Conservation (phyloP, 2,329 filamentous ascomycete species). For the Fusarium fujikuroi region DNA sequence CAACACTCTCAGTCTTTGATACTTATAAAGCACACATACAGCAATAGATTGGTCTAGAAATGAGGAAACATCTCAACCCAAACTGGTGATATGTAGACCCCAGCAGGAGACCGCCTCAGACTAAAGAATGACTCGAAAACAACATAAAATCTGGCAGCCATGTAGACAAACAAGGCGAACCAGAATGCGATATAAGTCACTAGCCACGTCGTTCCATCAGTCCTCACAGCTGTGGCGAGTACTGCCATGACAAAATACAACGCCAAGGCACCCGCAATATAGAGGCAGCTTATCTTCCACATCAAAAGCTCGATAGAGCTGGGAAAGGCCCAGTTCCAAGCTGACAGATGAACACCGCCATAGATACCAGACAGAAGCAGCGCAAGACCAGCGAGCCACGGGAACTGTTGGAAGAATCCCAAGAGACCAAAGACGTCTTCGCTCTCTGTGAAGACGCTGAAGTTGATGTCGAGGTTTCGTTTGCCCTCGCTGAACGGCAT, state of each 20-base stretch:
- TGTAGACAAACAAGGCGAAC: not conserved
- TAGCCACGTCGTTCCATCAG: not conserved
- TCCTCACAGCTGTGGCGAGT: not conserved
- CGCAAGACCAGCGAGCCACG: slow-evolving; percentile 5
- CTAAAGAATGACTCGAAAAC: slow-evolving; percentile 7
- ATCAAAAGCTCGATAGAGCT: not conserved
- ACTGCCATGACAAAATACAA: slow-evolving; percentile 1
- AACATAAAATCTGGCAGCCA: not conserved
- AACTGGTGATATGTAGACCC: not conserved
- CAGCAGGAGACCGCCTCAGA: not conserved
- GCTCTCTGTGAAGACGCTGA: slow-evolving; percentile 6
- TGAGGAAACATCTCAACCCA: slow-evolving; percentile 5
- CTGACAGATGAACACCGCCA: not conserved
- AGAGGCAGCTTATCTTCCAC: not conserved
- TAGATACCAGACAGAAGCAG: slow-evolving; percentile 4
- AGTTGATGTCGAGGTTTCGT: not conserved
- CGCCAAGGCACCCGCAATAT: not conserved
- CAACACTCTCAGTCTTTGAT: not conserved
- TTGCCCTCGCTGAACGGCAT: slow-evolving; percentile 14
- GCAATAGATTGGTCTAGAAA: not conserved
- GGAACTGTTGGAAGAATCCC: slow-evolving; percentile 4
- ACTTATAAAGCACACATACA: too few relatives aligned
- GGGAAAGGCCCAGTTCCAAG: slow-evolving; percentile 8
- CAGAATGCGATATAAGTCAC: slow-evolving; percentile 3
- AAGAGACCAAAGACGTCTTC: not conserved